Base-by-base conservation (phyloP, 2,329 filamentous ascomycete genomes). In the Ophiostoma australiae region DNA sequence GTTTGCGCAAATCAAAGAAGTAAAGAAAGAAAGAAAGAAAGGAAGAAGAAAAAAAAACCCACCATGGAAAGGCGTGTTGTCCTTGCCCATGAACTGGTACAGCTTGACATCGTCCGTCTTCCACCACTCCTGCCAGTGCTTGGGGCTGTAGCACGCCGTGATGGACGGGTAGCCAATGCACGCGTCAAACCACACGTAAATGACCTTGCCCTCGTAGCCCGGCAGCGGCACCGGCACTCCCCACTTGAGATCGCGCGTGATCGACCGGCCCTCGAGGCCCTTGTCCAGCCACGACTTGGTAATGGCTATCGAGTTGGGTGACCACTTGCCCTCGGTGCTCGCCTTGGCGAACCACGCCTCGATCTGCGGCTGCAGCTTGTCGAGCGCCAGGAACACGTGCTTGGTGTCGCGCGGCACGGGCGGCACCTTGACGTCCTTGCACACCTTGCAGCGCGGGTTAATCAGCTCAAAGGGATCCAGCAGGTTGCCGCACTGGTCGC, bases 101-200 rank as follows among this genome's bases (percentile, higher is more conserved):
- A 97, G 86, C 77, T 90, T 87, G 67, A 97, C 66, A 8, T 67
- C 66, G 23, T 67, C 66, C 0, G 96, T 91, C 78, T 91, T 89
- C 94, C 94, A 97, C 94, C 94, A 97, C 77, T 92, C 86, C 82
- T 97, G 89, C 94, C 94, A 97, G 17, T 80, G 78, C 70, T 87
- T 84, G 5, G 93, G 44, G 3, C 17, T 67, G 80, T 97, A 97
- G 76, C 89, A 93, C 74, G 92, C 92, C 1, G 94, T 97, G 75
- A 97, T 97, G 1, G 93, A 97, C n/a, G 93, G 90, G 79, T 97
- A 97, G 27, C 94, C 94, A 77, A 97, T 97, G 92, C 78, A 97
- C 93, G 93, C 90, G 92, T 78, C 76, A 33, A 70, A 75, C 80
- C 80, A 83, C 72, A 97, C 93, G 77, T 97, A 97, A 75, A 97